Evolutionary conservation across 495 filamentous ascomycete species (phyloP).

Genomic region (Letharia lupina): DNA sequence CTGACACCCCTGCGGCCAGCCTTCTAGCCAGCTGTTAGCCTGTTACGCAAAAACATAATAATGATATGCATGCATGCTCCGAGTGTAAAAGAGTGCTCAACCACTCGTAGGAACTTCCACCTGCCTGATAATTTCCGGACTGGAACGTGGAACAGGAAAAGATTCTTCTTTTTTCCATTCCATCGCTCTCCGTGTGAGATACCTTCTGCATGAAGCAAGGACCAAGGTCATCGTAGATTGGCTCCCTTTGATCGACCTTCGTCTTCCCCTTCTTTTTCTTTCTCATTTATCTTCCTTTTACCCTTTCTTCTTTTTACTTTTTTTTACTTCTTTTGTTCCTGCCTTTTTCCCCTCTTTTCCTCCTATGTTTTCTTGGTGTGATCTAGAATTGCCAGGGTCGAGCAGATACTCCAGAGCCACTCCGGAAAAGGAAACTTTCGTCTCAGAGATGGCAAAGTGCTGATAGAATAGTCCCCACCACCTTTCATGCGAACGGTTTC

Average conservation of each 20-base stretch:
- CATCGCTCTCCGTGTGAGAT: no score
- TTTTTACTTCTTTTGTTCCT: neutral
- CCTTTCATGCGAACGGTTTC: neutral
- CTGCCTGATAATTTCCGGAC: slow-evolving; percentile 1
- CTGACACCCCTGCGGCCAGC: neutral
- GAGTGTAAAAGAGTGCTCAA: neutral
- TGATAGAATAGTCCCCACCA: neutral
- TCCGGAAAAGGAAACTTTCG: neutral
- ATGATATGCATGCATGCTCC: neutral
- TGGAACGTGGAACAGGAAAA: neutral
- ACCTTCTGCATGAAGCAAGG: no score
- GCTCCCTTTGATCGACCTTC: neutral
- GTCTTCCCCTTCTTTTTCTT: neutral
- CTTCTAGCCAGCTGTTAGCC: neutral
- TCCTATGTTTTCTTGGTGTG: neutral
- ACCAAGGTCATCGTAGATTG: no score
- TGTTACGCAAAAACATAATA: neutral
- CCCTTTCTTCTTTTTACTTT: neutral
- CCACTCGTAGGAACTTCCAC: neutral
- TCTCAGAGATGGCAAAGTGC: neutral
- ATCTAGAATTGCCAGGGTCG: neutral
- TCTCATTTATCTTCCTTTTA: neutral
- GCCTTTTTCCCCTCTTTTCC: no score
- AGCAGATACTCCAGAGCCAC: neutral
- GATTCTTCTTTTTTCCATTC: no score